phyloP scores from a whole-genome alignment of 306 rosid species.

The Quercus suber region DNA sequence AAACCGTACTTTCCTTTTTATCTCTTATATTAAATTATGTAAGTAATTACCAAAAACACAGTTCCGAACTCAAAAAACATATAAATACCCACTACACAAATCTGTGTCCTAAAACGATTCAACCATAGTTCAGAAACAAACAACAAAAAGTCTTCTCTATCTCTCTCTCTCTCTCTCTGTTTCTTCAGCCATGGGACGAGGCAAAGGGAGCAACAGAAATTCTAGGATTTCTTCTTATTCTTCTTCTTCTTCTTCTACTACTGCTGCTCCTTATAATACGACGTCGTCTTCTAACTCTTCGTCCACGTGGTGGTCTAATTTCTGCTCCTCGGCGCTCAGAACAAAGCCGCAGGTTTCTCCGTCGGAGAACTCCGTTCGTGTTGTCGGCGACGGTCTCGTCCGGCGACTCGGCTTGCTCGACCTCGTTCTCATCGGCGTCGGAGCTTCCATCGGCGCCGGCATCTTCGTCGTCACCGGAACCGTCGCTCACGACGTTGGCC shows the following conservation, averaged over 20 bases:
- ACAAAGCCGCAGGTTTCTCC: conserved; percentile 50
- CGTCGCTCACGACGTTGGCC: conserved; percentile 89
- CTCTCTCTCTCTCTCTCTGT: no score
- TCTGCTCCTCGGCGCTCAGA: conserved; percentile 78
- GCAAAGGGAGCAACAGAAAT: conserved; percentile 1
- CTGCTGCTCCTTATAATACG: no score
- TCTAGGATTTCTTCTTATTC: not conserved
- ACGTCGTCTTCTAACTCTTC: conserved; percentile 3
- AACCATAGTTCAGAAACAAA: not conserved
- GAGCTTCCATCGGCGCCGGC: conserved; percentile 96
- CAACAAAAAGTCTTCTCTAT: not conserved
- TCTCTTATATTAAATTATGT: no score
- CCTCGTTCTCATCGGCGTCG: conserved; percentile 84
- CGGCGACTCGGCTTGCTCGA: conserved; percentile 82
- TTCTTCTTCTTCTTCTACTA: not conserved
- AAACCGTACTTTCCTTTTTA: not conserved
- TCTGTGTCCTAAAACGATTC: no score
- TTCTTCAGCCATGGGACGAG: conserved; percentile 28
- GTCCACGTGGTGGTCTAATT: conserved; percentile 39
- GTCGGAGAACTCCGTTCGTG: conserved; percentile 47
- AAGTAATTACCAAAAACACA: no score
- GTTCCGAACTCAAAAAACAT: no score
- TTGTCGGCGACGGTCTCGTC: conserved; percentile 57
- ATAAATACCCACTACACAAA: no score
- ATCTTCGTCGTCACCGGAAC: conserved; percentile 93